phyloP scores from a whole-genome alignment of 495 filamentous ascomycete species.

The Penicillium macrosclerotiorum region DNA sequence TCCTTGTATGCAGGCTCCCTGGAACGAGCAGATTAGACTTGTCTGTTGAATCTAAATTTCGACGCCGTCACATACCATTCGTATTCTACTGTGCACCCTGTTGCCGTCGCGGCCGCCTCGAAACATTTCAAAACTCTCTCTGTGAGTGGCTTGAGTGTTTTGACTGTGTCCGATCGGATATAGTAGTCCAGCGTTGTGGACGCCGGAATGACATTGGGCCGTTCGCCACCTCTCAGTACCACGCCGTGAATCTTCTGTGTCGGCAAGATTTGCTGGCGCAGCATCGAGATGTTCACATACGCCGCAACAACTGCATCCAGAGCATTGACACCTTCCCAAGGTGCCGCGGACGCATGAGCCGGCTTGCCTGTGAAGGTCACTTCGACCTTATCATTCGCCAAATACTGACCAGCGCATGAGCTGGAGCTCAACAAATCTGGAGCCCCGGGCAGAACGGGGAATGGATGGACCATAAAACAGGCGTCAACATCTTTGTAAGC shows the following conservation, averaged over 20 bases:
- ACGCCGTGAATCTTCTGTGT: constrained; percentile 45
- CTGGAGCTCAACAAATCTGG: constrained; percentile 24
- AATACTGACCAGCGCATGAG: constrained; percentile 36
- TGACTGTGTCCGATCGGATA: constrained; percentile 46
- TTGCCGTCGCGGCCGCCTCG: constrained; percentile 54
- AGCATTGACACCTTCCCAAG: constrained; percentile 65
- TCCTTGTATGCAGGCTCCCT: constrained; percentile 52
- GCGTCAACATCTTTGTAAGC: constrained; percentile 49
- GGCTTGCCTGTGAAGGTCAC: constrained; percentile 46
- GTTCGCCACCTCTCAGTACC: constrained; percentile 41
- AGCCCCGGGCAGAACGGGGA: constrained; percentile 31
- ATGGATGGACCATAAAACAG: constrained; percentile 55
- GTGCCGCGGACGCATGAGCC: constrained; percentile 56
- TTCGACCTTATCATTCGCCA: constrained; percentile 52
- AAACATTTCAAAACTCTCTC: constrained; percentile 52
- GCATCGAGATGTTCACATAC: constrained; percentile 58
- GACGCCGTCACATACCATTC: constrained; percentile 26
- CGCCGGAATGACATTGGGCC: constrained; percentile 53
- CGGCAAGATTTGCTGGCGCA: constrained; percentile 57
- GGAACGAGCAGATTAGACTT: not conserved
- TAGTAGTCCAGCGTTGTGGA: constrained; percentile 55
- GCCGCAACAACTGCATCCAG: constrained; percentile 60
- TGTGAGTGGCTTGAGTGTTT: constrained; percentile 45
- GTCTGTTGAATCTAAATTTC: not conserved
- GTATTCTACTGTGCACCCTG: constrained; percentile 50